Conservation (phyloP, 1,139 yeast genomes). For the Nakaseomyces nivariensis region DNA sequence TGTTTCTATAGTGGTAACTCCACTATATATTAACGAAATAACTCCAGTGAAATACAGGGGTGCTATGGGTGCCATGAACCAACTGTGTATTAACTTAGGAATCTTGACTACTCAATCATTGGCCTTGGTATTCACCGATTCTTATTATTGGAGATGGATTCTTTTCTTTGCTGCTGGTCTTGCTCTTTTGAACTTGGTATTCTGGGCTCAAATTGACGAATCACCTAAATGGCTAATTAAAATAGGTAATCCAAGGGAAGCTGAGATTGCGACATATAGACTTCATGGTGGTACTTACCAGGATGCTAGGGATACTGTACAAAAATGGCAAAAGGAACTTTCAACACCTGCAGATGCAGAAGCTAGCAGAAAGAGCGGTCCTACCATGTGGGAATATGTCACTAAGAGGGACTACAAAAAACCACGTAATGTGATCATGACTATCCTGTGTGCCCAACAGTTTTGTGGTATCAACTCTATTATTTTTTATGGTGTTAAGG, state of each 20-base stretch:
- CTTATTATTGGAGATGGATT: slow-evolving; percentile 61
- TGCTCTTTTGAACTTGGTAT: slow-evolving; percentile 41
- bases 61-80: slow-evolving; percentile 77
- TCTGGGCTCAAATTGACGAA: slow-evolving; percentile 48
- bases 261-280: slow-evolving; percentile 29
- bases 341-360: slow-evolving; percentile 5
- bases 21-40: slow-evolving; percentile 70
- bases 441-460: slow-evolving; percentile 80
- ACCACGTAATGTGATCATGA: slow-evolving; percentile 58
- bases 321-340: slow-evolving; percentile 23
- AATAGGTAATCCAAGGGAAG: slow-evolving; percentile 29
- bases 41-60: slow-evolving; percentile 65
- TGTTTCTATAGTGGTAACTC: slow-evolving; percentile 71
- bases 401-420: slow-evolving; percentile 42
- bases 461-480: slow-evolving; percentile 88
- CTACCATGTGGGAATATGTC: slow-evolving; percentile 37
- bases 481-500: slow-evolving; percentile 83
- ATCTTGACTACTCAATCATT: slow-evolving; percentile 67
- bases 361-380: slow-evolving; percentile 4
- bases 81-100: slow-evolving; percentile 75
- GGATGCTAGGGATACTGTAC: slow-evolving; percentile 27
- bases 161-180: slow-evolving; percentile 49
- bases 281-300: slow-evolving; percentile 29
- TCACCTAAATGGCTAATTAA: slow-evolving; percentile 72
- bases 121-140: slow-evolving; percentile 60